A percentile compares a stretch with the other conserved stretches of the same genome.
Evolutionary conservation across 2,329 filamentous ascomycete genomes (phyloP).

Genomic region (Leptographium flavum): DNA sequence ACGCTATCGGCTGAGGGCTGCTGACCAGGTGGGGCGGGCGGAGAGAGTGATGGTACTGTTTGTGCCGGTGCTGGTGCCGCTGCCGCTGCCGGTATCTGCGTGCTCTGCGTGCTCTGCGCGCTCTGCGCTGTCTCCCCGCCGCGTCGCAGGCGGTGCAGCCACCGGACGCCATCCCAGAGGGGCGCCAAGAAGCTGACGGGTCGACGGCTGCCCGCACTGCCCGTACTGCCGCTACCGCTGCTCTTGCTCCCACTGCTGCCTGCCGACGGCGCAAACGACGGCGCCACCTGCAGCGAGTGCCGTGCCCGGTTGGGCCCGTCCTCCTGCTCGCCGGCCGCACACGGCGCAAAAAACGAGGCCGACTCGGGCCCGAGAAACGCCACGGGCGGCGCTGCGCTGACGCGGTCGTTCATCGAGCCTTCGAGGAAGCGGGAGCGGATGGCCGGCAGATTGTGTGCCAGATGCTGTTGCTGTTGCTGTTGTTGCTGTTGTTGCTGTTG

Average conservation of each 20-base stretch:
- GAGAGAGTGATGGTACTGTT: neutral
- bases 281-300: slow-evolving; percentile 7
- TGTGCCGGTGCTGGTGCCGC: neutral
- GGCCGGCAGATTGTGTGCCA: neutral
- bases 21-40: neutral
- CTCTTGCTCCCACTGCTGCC: neutral
- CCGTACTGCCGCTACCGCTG: slow-evolving; percentile 5
- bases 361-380: slow-evolving; percentile 36
- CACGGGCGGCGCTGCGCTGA: slow-evolving; percentile 55
- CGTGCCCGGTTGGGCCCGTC: slow-evolving; percentile 7
- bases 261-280: slow-evolving; percentile 3
- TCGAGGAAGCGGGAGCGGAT: slow-evolving; percentile 48
- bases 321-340: neutral
- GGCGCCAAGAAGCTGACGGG: slow-evolving; percentile 16
- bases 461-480: neutral
- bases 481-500: slow-evolving; percentile 4
- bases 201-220: slow-evolving; percentile 3
- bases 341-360: neutral
- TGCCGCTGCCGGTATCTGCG: neutral
- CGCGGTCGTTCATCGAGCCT: slow-evolving; percentile 75
- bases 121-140: neutral
- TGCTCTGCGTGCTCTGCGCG: too few species aligned
- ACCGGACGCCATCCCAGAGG: slow-evolving; percentile 20
- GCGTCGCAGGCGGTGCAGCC: slow-evolving; percentile 11
- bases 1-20: slow-evolving; percentile 34